Evolutionary conservation across 2,329 filamentous ascomycete genomes (phyloP).

Genomic region (Metarhizium sp.): DNA sequence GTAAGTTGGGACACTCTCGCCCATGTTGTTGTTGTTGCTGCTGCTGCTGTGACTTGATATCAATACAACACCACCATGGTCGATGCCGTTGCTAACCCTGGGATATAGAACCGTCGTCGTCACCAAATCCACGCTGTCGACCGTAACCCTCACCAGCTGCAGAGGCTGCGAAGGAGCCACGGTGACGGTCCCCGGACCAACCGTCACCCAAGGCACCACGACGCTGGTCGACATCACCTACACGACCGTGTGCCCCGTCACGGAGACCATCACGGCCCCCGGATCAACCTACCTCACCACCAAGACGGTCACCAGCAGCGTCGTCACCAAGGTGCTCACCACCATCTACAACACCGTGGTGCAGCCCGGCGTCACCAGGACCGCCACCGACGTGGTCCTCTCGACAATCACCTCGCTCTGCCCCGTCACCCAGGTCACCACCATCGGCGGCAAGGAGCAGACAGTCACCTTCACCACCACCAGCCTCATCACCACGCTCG

Average conservation of each 20-base stretch:
- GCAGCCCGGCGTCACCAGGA: conserved; percentile 15
- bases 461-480: conserved; percentile 15
- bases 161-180: conserved; percentile 25
- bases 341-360: conserved; percentile 22
- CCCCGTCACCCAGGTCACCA: conserved; percentile 28
- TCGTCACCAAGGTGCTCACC: conserved; percentile 20
- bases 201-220: conserved; percentile 20
- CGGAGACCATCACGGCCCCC: conserved; percentile 24
- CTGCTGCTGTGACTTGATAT: too few species aligned
- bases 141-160: conserved; percentile 31
- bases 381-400: conserved; percentile 24
- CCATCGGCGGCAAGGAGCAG: conserved; percentile 13
- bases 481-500: conserved; percentile 15
- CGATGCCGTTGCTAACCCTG: conserved; percentile 7
- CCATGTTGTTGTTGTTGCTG: too few species aligned
- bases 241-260: conserved; percentile 26
- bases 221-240: conserved; percentile 27
- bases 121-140: conserved; percentile 34
- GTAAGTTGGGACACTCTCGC: conserved; percentile 19
- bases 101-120: conserved; percentile 28
- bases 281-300: conserved; percentile 21
- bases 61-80: not conserved
- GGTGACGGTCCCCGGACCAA: conserved; percentile 27
- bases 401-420: conserved; percentile 33
- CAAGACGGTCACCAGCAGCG: conserved; percentile 14